Percentiles rank a stretch among this genome's conserved stretches.
Evolutionary conservation across 306 rosid genomes (phyloP).

Genomic region (Glycine soja): DNA sequence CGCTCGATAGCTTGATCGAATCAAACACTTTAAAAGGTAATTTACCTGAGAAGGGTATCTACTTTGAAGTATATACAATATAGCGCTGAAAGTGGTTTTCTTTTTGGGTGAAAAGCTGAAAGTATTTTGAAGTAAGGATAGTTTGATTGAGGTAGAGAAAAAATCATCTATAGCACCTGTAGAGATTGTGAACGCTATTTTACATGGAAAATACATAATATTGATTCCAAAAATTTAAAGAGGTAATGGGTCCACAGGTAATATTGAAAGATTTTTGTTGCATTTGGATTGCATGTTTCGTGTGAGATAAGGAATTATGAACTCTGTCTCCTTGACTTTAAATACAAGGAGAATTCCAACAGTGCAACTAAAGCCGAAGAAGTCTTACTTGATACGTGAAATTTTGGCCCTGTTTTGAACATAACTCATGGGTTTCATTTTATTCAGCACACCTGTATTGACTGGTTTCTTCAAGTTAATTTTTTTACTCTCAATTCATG

Average conservation of each 20-base stretch:
- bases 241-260: neutral
- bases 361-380: too few relatives aligned
- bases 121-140: neutral
- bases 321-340: neutral
- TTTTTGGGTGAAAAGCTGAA: neutral
- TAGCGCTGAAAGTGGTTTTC: neutral
- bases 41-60: constrained; percentile 25
- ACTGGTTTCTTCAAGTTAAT: too few relatives aligned
- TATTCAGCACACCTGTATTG: too few relatives aligned
- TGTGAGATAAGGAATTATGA: neutral
- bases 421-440: too few relatives aligned
- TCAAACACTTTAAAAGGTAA: constrained; percentile 24
- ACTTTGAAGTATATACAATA: neutral
- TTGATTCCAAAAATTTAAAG: neutral
- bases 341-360: neutral
- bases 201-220: neutral
- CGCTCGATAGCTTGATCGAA: constrained; percentile 28
- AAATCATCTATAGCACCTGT: neutral
- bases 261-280: neutral
- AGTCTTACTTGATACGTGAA: too few relatives aligned
- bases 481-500: too few relatives aligned
- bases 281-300: neutral
- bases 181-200: neutral
- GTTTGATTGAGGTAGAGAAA: constrained; percentile 5
- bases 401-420: constrained; percentile 49